Base-by-base conservation (phyloP, 352 stramenopile species). In the Globisporangium polare region DNA sequence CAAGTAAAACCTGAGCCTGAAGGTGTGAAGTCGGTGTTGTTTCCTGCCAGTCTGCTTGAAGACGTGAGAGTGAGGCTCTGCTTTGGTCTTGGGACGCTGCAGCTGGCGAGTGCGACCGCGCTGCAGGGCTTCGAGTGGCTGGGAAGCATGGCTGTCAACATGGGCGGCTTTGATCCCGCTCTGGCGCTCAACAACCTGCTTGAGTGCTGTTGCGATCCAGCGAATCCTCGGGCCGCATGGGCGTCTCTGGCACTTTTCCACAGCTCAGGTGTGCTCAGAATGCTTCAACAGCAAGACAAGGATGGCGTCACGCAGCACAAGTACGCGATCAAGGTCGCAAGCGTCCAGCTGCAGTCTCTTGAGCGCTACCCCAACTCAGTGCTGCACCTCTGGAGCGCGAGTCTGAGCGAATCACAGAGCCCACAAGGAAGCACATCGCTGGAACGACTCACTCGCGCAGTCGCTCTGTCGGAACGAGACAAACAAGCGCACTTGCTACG, bases 331-430 rank as follows among this genome's bases (percentile, higher is more conserved):
- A 15, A 33, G 17, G 43, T 69, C 29, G 26, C 58, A n/a, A 22
- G 35, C 7, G 46, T 39, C 29, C 72, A 71, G 17, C 61, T 45
- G 12, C 41, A 60, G 9, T 62, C 39, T 17, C 37, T 74, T 13
- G 42, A 67, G 43, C 54, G 65, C 5, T 72, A 70, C 20, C 73
- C 73, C 2, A 49, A 65, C 27, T 63, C 65, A n/a, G 46, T 80
- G 3, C n/a, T 80, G 17, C 73, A 78, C n/a, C 65, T 74, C 6
- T 80, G 73, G 73, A 75, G 65, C 10, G 63, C 63, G 17, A 69
- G 63, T 37, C 53, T 65, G 13, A 60, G 41, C 20, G 45, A 59
- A 24, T 43, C 41, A 4, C 10, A 9, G 22, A 18, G 39, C 24
- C 46, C 6, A 10, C 37, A 18, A 6, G 1, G 18, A 3, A 26